A percentile compares a stretch with the other conserved stretches of the same genome.
These are phyloP conservation scores for Phytophthora sansomeana DNA, from an alignment of 352 stramenopile genomes.

Conservation along the genomic window DNA sequence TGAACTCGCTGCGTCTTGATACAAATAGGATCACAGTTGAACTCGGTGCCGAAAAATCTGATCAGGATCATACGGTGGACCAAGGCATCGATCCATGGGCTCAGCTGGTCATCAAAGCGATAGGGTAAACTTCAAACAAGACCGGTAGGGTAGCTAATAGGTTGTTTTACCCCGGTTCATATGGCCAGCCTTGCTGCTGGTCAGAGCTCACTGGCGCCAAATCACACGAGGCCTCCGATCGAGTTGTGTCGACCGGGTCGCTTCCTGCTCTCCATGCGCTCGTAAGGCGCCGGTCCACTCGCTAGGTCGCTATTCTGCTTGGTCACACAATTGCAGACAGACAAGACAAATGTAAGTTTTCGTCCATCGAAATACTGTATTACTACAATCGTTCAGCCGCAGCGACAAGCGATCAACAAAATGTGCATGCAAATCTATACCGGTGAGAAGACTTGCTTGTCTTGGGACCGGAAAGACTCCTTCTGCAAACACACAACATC, in stretches of 20 bases:
- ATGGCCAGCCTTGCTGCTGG: not conserved
- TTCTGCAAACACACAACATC: constrained; percentile 38
- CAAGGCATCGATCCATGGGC: not conserved
- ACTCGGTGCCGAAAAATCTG: constrained; percentile 15
- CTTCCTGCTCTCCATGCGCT: constrained; percentile 33
- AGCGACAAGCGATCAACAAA: not conserved
- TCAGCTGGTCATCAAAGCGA: constrained; percentile 23
- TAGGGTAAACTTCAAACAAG: not conserved
- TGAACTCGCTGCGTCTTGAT: not conserved
- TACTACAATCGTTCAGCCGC: constrained; percentile 32
- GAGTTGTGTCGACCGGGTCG: constrained; percentile 7
- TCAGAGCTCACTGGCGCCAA: constrained; percentile 17
- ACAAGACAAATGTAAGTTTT: constrained; percentile 22
- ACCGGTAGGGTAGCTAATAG: not conserved
- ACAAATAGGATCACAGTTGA: constrained; percentile 4
- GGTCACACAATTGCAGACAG: constrained; percentile 13
- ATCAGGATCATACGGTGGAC: constrained; percentile 16
- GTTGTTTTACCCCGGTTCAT: not conserved
- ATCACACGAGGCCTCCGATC: constrained; percentile 40
- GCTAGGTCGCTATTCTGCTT: constrained; percentile 23
- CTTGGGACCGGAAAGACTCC: constrained; percentile 44
- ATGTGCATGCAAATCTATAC: constrained; percentile 35
- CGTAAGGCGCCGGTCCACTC: constrained; percentile 18
- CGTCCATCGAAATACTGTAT: constrained; percentile 42
- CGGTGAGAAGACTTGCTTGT: constrained; percentile 46